These are phyloP conservation scores for Lavandula angustifolia DNA, from an alignment of 257 asterid species.

Conservation along the genomic window DNA sequence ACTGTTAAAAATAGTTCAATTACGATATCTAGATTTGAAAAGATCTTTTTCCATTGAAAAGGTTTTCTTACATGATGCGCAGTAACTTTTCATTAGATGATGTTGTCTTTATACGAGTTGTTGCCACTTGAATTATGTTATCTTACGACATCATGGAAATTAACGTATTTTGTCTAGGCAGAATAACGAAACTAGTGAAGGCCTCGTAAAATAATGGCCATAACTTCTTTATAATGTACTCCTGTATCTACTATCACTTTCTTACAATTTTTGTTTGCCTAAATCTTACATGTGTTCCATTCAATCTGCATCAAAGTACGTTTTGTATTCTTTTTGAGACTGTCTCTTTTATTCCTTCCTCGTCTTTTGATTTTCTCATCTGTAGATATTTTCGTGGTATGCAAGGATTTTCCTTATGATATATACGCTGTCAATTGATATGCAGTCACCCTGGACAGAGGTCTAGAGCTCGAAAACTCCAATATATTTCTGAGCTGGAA, in stretches of 20 bases:
- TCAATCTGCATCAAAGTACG: not conserved
- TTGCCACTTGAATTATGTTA: not conserved
- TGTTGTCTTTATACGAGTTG: not conserved
- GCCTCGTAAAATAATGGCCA: not conserved
- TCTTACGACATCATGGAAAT: not conserved
- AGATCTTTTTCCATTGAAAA: not conserved
- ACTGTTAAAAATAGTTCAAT: not conserved
- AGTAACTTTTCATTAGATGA: not conserved
- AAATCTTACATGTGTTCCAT: not conserved
- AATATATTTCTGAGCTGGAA: constrained; percentile 81
- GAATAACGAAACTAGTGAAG: constrained; percentile 11
- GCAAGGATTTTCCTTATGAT: constrained; percentile 23
- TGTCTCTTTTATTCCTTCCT: not conserved
- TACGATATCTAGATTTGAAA: not conserved
- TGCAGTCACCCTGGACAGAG: constrained; percentile 89
- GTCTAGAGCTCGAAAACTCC: constrained; percentile 76
- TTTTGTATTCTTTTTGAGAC: not conserved
- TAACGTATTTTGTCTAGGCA: not conserved
- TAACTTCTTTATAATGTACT: no score
- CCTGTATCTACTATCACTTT: not conserved
- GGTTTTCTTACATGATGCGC: not conserved
- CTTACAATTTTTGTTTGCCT: not conserved
- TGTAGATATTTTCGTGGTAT: constrained; percentile 1
- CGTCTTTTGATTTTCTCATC: not conserved
- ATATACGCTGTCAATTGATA: not conserved